Base-by-base conservation (phyloP, 345 rosid genomes). In the Eucalyptus curtisii region DNA sequence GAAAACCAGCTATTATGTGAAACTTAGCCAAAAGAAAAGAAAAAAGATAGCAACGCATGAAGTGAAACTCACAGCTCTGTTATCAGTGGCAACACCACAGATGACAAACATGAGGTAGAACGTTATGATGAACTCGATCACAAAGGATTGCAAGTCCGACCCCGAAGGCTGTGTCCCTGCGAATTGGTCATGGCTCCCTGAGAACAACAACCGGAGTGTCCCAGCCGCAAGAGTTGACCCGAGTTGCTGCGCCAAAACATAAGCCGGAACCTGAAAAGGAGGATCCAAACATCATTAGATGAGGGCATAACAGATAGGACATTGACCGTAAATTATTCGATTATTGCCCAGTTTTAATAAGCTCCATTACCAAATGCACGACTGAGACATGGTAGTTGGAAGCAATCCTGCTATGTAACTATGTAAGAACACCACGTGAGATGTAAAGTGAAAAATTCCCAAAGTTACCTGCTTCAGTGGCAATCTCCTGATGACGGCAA, bases 1-100 rank as follows among this genome's bases (percentile, higher is more conserved):
- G 4, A 9, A 55, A 24, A 55, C 61, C 13, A 22, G 3, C 3
- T 22, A 55, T 55, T 4, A 22, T 8, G 80, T 16, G 80, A 33
- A 68, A 31, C 24, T 31, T 9, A 31, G 42, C 80, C 80, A 68
- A 68, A 68, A 68, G 80, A 31, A 68, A 33, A 31, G 27, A 55
- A 55, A 33, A 68, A 68, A 68, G 79, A 68, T 31, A 82, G 25
- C 40, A 45, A 86, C 37, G 45, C 17, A 79, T 37, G 19, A 15
- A 85, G 64, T 42, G 37, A 48, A 40, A 93, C 97, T 91, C 89
- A 97, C 98, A 48, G 99, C 99, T 94, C 99, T 92, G 89, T 94
- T 97, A 55, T 98, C 99, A 3, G 99, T 98, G 49, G 98, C 96
- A 15, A 96, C 99, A 5, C 99, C 99, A 4, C 97, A 95, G 10